Evolutionary conservation across 2,329 filamentous ascomycete species (phyloP), one percentile per base, ranked within the genome.

Genomic region (Diaporthe citriasiana): DNA sequence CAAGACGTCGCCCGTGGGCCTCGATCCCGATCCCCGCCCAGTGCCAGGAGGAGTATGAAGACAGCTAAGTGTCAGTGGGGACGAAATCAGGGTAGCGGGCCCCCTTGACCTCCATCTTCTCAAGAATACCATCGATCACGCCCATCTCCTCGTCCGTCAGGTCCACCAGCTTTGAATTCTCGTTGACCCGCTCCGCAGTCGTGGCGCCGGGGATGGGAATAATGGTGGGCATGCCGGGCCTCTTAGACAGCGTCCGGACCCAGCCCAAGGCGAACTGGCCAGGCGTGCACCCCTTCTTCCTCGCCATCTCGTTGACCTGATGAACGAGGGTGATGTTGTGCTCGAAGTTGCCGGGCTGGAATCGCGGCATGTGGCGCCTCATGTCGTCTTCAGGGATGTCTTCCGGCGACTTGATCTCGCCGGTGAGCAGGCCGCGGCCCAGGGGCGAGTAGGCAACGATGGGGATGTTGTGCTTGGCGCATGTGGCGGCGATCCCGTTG

Each of bases 121-220:
- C 82, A 33, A 91, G 77, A 13, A 89, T 85, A 22, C 78, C 77
- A 65, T 90, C 87, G 66, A 92, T 87, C 76, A 86, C 84, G 8
- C 78, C 79, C 80, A 90, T 79, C 76, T 92, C 90, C 6, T 84
- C 84, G 3, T 86, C 83, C 1, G 82, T 86, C 59, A 92, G 79
- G 1, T 86, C 82, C 7, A 91, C 82, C 47, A 83, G 76, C 74
- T 84, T 86, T 42, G 85, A 82, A 77, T 94, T 94, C 84, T 93
- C 92, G n/a, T 83, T 78, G 15, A 93, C 86, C 30, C 91, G 85
- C 50, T 83, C 85, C 13, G 82, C 83, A 6, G 86, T 90, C 0
- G 89, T 89, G 12, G 92, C 89, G 3, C 92, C 92, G 0, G 92
- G 92, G 75, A 94, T 93, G 8, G 92, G 91, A 68, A 94, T 88